Evolutionary conservation across 2,329 filamentous ascomycete genomes (phyloP), one percentile per base, ranked within the genome.

Genomic region (Daldinia sp.): DNA sequence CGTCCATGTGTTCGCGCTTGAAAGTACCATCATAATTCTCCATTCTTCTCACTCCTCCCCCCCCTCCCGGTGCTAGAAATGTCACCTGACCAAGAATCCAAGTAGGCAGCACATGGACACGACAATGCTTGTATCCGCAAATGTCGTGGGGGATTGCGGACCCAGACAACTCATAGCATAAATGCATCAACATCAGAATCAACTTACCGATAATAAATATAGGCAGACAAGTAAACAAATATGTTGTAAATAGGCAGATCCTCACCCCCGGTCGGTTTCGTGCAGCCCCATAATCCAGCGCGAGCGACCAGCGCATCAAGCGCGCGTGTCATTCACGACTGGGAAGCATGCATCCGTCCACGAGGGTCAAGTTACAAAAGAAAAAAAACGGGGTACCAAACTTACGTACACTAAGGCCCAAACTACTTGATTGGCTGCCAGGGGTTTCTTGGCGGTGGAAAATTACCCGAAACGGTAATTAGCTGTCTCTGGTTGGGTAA

Each of bases 401-500:
- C 46, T 51, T 56, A 20, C 30, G n/a, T 51, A 15, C 12, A 35
- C 42, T 5, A 54, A 28, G 26, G 35, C 13, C n/a, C 13, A 30
- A 26, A n/a, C 6, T 37, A 4, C 18, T n/a, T 60, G 28, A 54
- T 70, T 70, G 65, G 68, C 50, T 30, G 41, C 33, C 1, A 3
- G 18, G 3, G 3, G 1, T 9, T 35, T 4, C 60, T 69, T 73
- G 64, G 66, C 71, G 62, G 58, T 44, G 12, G 20, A 35, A 37
- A 26, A 41, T 70, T 70, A 65, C 71, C 69, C 65, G 44, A 71
- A 70, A 18, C 46, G 60, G 71, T 46, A 70, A 69, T 67, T 60
- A 60, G 50, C 39, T 60, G 59, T 23, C 28, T 59, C 30, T 60
- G 60, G 57, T 63, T 62, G 48, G 55, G 55, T 15, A 26, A 10